These are phyloP conservation scores for Cardamine resedifolia DNA, from an alignment of 345 rosid species.

Conservation along the genomic window DNA sequence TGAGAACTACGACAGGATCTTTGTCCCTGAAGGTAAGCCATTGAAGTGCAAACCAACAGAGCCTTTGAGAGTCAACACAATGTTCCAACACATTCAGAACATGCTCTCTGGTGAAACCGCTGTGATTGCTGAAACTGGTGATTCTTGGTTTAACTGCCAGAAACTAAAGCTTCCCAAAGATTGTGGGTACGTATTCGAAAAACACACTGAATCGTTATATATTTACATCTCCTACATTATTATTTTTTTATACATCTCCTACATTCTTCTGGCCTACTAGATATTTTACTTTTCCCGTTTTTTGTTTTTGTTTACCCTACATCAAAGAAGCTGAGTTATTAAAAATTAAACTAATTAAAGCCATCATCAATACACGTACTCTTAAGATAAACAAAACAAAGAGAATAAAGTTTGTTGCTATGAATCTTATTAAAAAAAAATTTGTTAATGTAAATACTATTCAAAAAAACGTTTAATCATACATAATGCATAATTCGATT, in stretches of 20 bases:
- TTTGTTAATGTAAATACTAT: no score
- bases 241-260: no score
- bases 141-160: slow-evolving; percentile 69
- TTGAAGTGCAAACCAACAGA: slow-evolving; percentile 37
- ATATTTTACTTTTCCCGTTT: neutral
- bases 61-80: slow-evolving; percentile 47
- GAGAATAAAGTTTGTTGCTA: neutral
- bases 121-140: slow-evolving; percentile 61
- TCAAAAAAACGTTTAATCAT: no score
- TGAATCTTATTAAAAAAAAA: neutral
- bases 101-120: slow-evolving; percentile 50
- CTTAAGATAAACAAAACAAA: neutral
- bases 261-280: neutral
- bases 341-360: neutral
- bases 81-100: slow-evolving; percentile 56
- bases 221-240: no score
- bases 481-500: no score
- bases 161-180: slow-evolving; percentile 54
- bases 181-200: slow-evolving; percentile 46
- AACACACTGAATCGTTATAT: neutral
- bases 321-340: neutral
- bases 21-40: slow-evolving; percentile 51
- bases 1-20: slow-evolving; percentile 55
- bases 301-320: neutral
- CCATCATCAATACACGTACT: neutral